phyloP scores from a whole-genome alignment of 371 early-diverging fungal genomes.

The Funneliformis caledonium region DNA sequence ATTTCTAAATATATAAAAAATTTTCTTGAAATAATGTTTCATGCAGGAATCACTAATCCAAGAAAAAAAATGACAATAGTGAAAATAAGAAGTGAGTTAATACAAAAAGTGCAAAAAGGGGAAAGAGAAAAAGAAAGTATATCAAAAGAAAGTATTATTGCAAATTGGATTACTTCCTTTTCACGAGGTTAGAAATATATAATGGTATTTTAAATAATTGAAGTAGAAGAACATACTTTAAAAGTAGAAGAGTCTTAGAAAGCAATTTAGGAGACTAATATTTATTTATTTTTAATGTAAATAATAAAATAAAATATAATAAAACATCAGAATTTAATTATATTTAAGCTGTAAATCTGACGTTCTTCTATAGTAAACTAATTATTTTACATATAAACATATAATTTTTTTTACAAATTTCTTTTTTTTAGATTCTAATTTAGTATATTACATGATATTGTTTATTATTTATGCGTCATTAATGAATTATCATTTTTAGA shows the following conservation, averaged over 20 bases:
- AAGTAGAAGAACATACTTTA: background rate
- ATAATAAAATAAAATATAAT: background rate
- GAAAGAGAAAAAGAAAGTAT: background rate
- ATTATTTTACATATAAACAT: background rate
- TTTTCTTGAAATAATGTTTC: background rate
- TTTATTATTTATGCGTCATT: no score
- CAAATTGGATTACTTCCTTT: background rate
- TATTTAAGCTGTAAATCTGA: background rate
- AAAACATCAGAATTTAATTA: background rate
- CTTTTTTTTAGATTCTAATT: no score
- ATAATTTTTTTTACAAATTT: no score
- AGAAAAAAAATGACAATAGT: constrained; percentile 4
- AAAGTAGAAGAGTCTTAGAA: background rate
- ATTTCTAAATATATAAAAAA: background rate
- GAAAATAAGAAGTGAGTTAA: background rate
- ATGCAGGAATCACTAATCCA: background rate
- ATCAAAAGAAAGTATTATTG: background rate
- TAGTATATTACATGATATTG: no score
- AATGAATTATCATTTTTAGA: no score
- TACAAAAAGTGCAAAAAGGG: background rate
- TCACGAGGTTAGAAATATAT: background rate
- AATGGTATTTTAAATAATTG: background rate
- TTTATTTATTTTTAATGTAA: constrained; percentile 8
- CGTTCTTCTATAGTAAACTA: background rate
- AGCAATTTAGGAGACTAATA: background rate